Conservation (phyloP, 78 protist species). For the Polysphondylium violaceum region DNA sequence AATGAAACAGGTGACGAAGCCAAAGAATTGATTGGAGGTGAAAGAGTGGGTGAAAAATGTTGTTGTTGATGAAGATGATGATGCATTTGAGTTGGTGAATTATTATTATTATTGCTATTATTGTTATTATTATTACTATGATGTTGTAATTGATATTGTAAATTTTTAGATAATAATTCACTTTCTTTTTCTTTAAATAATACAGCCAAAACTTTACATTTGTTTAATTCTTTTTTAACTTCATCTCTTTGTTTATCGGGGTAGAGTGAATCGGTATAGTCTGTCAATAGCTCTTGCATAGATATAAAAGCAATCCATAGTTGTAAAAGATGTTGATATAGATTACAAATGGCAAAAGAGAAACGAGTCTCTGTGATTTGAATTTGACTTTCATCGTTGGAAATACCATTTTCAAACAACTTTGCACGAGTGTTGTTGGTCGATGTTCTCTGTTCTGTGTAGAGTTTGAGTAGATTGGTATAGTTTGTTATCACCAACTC, state of each 20-base stretch:
- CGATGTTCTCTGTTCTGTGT: slow-evolving; percentile 47
- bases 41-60: not conserved
- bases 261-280: slow-evolving; percentile 14
- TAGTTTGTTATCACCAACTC: slow-evolving; percentile 18
- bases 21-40: not conserved
- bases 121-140: not conserved
- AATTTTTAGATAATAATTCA: slow-evolving; percentile 7
- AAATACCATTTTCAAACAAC: slow-evolving; percentile 54
- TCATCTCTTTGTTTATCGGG: slow-evolving; percentile 62
- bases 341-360: slow-evolving; percentile 50
- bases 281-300: slow-evolving; percentile 42
- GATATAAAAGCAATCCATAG: slow-evolving; percentile 42
- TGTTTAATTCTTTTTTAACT: slow-evolving; percentile 57
- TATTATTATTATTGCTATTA: not conserved
- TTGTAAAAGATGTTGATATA: slow-evolving; percentile 54
- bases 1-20: slow-evolving; percentile 49
- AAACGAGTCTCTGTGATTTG: slow-evolving; percentile 55
- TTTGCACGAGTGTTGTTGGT: slow-evolving; percentile 73
- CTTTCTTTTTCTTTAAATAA: slow-evolving; percentile 68
- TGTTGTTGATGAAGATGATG: slow-evolving; percentile 12
- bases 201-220: slow-evolving; percentile 72
- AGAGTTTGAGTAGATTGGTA: slow-evolving; percentile 28
- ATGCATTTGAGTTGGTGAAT: not conserved
- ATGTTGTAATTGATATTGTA: slow-evolving; percentile 23
- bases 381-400: slow-evolving; percentile 35